Conservation (phyloP, 345 rosid genomes). For the Clarkia xantiana region DNA sequence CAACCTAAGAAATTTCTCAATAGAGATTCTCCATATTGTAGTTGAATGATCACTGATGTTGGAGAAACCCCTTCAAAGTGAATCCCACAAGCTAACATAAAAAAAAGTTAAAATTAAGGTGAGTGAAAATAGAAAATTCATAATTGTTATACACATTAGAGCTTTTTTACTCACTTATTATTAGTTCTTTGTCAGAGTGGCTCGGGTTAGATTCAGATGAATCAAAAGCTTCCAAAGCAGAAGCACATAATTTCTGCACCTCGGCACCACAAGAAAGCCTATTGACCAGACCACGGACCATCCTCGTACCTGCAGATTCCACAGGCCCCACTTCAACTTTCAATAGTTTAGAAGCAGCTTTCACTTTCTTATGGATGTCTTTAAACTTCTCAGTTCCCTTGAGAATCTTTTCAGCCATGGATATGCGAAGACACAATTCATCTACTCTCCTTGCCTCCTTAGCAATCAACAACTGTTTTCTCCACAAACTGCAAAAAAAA, state of each 20-base stretch:
- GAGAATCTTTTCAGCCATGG: slow-evolving; percentile 44
- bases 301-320: slow-evolving; percentile 40
- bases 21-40: slow-evolving; percentile 15
- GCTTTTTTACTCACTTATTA: slow-evolving; percentile 3
- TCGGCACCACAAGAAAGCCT: slow-evolving; percentile 59
- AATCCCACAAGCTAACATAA: slow-evolving; percentile 27
- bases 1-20: slow-evolving; percentile 24
- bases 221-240: slow-evolving; percentile 49
- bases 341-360: slow-evolving; percentile 37
- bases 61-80: slow-evolving; percentile 29
- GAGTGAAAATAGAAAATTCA: background rate
- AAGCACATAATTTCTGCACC: slow-evolving; percentile 59
- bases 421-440: slow-evolving; percentile 55
- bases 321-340: slow-evolving; percentile 60
- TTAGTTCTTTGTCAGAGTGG: slow-evolving; percentile 7
- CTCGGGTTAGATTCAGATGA: slow-evolving; percentile 10
- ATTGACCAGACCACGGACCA: slow-evolving; percentile 69
- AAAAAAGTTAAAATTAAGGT: slow-evolving; percentile 21
- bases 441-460: slow-evolving; percentile 79
- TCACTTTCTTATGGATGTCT: slow-evolving; percentile 29
- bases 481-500: slow-evolving; percentile 38
- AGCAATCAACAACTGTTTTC: slow-evolving; percentile 53
- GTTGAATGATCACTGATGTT: slow-evolving; percentile 20
- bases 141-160: background rate
- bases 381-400: slow-evolving; percentile 28